A percentile compares a stretch with the other conserved stretches of the same genome.
Evolutionary conservation across 192 early-diverging fungal genomes (phyloP).

Genomic region (Lobosporangium transversale): DNA sequence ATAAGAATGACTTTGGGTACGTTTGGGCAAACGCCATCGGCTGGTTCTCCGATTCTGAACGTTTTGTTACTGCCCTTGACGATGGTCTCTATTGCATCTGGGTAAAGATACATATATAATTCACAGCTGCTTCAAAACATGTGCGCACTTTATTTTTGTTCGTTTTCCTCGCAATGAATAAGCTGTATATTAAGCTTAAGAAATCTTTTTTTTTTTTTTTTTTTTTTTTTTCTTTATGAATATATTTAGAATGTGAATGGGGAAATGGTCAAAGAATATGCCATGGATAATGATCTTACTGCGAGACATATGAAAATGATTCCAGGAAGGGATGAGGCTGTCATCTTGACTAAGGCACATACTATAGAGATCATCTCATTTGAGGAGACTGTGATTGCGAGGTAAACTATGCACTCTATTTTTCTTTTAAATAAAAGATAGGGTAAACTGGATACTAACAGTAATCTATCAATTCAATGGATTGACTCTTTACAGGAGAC

Average conservation of each 20-base stretch:
- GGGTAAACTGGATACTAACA: too few species aligned
- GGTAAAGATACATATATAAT: too few species aligned
- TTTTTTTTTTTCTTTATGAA: neutral
- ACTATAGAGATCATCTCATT: slow-evolving; percentile 11
- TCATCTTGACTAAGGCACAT: neutral
- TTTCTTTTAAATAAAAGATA: neutral
- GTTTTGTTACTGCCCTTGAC: slow-evolving; percentile 11
- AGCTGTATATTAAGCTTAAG: too few species aligned
- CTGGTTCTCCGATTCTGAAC: slow-evolving; percentile 28
- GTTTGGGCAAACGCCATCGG: neutral
- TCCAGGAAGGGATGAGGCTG: slow-evolving; percentile 13
- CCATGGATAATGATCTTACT: neutral
- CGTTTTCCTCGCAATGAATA: neutral
- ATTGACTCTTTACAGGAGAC: neutral
- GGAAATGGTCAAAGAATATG: slow-evolving; percentile 8
- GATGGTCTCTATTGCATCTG: slow-evolving; percentile 12
- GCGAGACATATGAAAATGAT: slow-evolving; percentile 5
- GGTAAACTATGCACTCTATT: neutral
- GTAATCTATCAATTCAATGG: neutral
- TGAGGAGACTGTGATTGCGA: neutral
- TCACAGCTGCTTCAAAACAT: too few species aligned
- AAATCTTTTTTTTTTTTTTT: too few species aligned
- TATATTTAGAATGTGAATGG: slow-evolving; percentile 12
- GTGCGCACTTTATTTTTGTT: neutral
- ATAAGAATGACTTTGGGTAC: neutral